Conservation (phyloP, 1,284 basidiomycete genomes). For the Marasmius tenuissimus region DNA sequence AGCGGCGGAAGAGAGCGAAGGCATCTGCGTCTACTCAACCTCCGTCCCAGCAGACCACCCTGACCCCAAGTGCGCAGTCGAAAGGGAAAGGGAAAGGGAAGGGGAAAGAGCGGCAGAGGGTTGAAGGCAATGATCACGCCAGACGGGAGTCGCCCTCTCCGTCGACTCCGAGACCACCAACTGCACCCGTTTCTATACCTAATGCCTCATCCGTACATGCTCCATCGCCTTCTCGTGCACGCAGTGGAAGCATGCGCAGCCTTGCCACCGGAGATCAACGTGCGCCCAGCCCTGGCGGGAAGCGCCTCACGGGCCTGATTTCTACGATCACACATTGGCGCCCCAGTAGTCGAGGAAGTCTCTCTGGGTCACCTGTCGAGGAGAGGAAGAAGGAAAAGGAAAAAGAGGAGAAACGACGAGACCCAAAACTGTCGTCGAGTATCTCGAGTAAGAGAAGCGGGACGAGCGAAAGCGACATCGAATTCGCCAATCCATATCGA, state of each 20-base stretch:
- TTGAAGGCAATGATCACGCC: not conserved
- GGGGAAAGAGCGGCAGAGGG: not conserved
- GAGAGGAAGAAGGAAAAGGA: not conserved
- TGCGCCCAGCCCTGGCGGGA: not conserved
- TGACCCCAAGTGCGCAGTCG: not conserved
- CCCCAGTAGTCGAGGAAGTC: not conserved
- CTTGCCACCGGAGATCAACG: not conserved
- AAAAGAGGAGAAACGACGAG: not conserved
- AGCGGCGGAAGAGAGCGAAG: not conserved
- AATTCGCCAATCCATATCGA: not conserved
- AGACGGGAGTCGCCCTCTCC: not conserved
- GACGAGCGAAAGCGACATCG: not conserved
- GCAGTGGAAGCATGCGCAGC: constrained; percentile 1
- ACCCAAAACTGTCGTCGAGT: not conserved
- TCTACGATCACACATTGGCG: not conserved
- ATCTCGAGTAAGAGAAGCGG: not conserved
- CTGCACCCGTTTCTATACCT: not conserved
- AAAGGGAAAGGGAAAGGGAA: not conserved
- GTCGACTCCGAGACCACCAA: not conserved
- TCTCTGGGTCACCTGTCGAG: not conserved
- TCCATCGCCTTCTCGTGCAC: not conserved
- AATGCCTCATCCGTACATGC: not conserved
- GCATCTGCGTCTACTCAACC: not conserved
- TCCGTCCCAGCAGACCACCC: not conserved
- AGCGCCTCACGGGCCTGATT: not conserved